A percentile compares a stretch with the other conserved stretches of the same genome.
These are phyloP conservation scores for Plasmodium billcollinsi DNA, from an alignment of 169 alveolate genomes.

Conservation along the genomic window DNA sequence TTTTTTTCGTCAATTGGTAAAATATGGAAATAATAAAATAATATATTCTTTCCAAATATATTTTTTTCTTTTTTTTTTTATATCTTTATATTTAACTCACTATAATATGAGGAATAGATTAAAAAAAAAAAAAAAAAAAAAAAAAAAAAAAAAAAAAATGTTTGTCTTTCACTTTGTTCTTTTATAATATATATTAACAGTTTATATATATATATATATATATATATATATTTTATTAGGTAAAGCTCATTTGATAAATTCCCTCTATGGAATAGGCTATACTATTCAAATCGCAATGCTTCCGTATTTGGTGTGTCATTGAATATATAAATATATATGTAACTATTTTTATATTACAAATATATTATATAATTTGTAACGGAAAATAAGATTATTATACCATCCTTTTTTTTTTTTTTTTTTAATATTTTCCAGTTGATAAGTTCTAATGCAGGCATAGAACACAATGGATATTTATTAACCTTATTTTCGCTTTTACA, in stretches of 20 bases:
- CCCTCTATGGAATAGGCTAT: constrained; percentile 60
- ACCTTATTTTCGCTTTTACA: constrained; percentile 52
- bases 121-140: neutral
- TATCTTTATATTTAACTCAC: no score
- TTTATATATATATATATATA: no score
- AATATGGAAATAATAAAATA: neutral
- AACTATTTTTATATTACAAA: no score
- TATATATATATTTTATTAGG: constrained; percentile 2
- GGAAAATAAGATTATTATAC: neutral
- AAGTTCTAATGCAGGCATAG: constrained; percentile 65
- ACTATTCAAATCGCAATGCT: constrained; percentile 71
- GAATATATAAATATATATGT: neutral
- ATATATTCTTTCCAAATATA: neutral
- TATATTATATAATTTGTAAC: no score
- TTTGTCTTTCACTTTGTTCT: neutral
- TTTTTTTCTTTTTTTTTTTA: neutral
- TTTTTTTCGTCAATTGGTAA: constrained; percentile 72
- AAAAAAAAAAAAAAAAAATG: neutral
- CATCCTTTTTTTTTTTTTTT: neutral
- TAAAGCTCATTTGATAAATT: constrained; percentile 68
- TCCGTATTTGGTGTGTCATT: constrained; percentile 44
- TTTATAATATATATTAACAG: no score
- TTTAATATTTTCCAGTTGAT: constrained; percentile 12
- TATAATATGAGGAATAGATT: neutral
- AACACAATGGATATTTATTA: constrained; percentile 66